Evolutionary conservation across 345 rosid genomes (phyloP).

Genomic region (Boechera divaricarpa): DNA sequence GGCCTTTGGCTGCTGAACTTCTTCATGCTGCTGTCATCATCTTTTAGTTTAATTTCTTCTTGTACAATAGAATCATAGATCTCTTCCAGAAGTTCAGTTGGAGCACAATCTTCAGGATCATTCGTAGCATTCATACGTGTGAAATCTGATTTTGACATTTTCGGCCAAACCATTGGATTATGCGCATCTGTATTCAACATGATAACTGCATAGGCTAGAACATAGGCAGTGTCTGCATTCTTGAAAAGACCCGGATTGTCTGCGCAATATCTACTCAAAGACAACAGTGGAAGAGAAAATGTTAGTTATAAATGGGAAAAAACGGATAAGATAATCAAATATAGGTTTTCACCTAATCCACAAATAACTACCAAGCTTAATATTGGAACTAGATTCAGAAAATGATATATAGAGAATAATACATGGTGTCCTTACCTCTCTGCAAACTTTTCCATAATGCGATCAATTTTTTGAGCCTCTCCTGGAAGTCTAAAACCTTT

Average conservation of each 20-base stretch:
- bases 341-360: conserved; percentile 12
- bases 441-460: conserved; percentile 98
- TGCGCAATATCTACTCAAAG: conserved; percentile 83
- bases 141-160: conserved; percentile 96
- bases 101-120: conserved; percentile 82
- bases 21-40: conserved; percentile 61
- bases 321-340: conserved; percentile 30
- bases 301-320: conserved; percentile 9
- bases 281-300: conserved; percentile 41
- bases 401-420: background rate
- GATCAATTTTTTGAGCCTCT: conserved; percentile 99
- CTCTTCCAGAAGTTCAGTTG: conserved; percentile 85
- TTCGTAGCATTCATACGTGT: conserved; percentile 78
- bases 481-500: conserved; percentile 98
- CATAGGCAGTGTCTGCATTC: conserved; percentile 99
- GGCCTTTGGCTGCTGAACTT: conserved; percentile 68
- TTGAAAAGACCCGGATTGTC: conserved; percentile 92
- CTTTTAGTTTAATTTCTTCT: conserved; percentile 96
- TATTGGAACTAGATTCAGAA: conserved; percentile 12
- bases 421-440: conserved; percentile 66
- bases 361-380: conserved; percentile 23
- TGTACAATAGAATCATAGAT: conserved; percentile 93
- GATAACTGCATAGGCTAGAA: conserved; percentile 99
- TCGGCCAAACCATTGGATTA: conserved; percentile 95
- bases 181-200: conserved; percentile 98